Conservation (phyloP, 108 stramenopile genomes). For the Cyclotella kingstonii region DNA sequence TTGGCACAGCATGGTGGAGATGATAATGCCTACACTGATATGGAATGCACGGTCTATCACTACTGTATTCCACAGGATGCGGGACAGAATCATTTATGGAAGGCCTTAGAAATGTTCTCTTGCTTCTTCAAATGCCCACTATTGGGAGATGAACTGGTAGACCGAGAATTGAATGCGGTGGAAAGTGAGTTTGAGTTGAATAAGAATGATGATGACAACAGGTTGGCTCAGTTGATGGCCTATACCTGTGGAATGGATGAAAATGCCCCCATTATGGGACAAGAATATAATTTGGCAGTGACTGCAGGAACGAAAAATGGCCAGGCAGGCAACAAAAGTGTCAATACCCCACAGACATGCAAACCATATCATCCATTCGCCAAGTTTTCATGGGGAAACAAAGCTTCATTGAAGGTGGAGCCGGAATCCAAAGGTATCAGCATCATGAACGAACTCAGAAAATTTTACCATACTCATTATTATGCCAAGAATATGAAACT, state of each 20-base stretch:
- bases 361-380: constrained; percentile 63
- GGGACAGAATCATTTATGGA: constrained; percentile 50
- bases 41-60: constrained; percentile 91
- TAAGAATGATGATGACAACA: constrained; percentile 69
- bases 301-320: constrained; percentile 18
- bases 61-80: constrained; percentile 86
- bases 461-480: constrained; percentile 79
- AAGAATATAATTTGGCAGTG: neutral
- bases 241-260: constrained; percentile 62
- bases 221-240: constrained; percentile 72
- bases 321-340: no score
- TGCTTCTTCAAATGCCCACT: constrained; percentile 93
- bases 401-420: constrained; percentile 54
- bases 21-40: constrained; percentile 96
- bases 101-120: constrained; percentile 91
- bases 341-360: no score
- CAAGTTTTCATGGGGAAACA: constrained; percentile 84
- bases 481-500: constrained; percentile 86
- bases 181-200: constrained; percentile 94
- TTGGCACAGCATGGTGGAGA: constrained; percentile 87
- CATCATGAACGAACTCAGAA: constrained; percentile 62
- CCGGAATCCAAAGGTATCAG: constrained; percentile 62
- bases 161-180: constrained; percentile 94
- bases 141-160: constrained; percentile 75
- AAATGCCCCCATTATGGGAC: constrained; percentile 38